Base-by-base conservation (phyloP, 441 rosid genomes). In the Geranium incanum region DNA sequence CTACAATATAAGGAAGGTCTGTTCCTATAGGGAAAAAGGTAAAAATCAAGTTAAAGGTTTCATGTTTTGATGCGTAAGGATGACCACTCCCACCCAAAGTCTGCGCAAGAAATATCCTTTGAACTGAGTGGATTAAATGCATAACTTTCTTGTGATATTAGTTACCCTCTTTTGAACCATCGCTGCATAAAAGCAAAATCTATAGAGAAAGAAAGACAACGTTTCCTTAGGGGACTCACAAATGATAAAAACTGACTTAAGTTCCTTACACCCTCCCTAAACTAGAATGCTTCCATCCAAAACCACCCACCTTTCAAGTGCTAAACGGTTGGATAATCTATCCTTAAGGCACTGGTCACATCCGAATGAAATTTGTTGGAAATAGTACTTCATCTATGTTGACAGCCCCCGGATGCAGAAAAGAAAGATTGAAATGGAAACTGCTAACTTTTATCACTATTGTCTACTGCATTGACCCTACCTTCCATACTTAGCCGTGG, bases 141-240 rank as follows among this genome's bases (percentile, higher is more conserved):
- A 18, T 19, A 18, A 59, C 64, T 59, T 16, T 59, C 3, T 59
- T 19, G 11, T 59, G 28, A 59, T 59, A 59, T 59, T 6, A 59
- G 21, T 16, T 18, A 59, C 64, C 33, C 12, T 16, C 4, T 18
- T 19, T 18, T 59, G 64, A 59, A 59, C 64, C 64, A 59, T 59
- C 64, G 5, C 64, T 59, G 23, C 64, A 59, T 59, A 59, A 59
- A 59, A 59, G 28, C 33, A 59, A 59, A 59, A 59, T 59, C 64
- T 59, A 9, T 18, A 18, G 64, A 18, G 64, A 19, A 59, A 5
- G 64, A 13, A 45, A 45, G 13, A 45, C 33, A 45, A 4, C 13
- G 13, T 45, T 13, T 59, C 11, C 12, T 6, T 18, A 18, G 55
- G 12, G 55, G 11, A 48, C 16, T 48, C 12, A 48, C n/a, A 12